Conservation (phyloP, 768 basidiomycete genomes). For the Hydnomerulius pinastri region DNA sequence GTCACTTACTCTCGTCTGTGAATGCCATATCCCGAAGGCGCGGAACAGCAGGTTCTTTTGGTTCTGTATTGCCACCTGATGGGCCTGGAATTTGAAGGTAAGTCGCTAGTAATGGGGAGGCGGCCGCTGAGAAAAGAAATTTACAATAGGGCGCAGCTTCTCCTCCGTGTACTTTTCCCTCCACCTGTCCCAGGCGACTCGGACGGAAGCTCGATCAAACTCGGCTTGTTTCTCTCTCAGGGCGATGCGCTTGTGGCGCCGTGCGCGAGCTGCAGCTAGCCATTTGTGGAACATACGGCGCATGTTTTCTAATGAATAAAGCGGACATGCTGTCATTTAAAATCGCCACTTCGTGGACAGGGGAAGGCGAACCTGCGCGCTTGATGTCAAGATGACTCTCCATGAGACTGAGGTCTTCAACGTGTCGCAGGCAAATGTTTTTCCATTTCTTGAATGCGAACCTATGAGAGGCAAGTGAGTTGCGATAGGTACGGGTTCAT, state of each 20-base stretch:
- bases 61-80: slow-evolving; percentile 53
- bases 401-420: slow-evolving; percentile 76
- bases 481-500: slow-evolving; percentile 12
- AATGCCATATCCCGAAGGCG: slow-evolving; percentile 75
- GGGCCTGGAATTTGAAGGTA: slow-evolving; percentile 30
- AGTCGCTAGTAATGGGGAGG: slow-evolving; percentile 4
- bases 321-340: slow-evolving; percentile 4
- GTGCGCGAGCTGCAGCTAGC: slow-evolving; percentile 59
- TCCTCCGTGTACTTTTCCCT: slow-evolving; percentile 68
- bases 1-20: slow-evolving; percentile 63
- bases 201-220: slow-evolving; percentile 51
- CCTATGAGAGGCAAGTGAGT: slow-evolving; percentile 35
- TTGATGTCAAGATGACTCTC: slow-evolving; percentile 83
- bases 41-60: slow-evolving; percentile 63
- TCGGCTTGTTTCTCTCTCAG: slow-evolving; percentile 66
- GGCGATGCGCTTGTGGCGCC: slow-evolving; percentile 59
- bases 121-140: slow-evolving; percentile 14
- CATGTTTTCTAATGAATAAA: slow-evolving; percentile 52
- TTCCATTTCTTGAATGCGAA: slow-evolving; percentile 72
- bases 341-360: neutral
- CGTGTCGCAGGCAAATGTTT: slow-evolving; percentile 56
- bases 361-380: slow-evolving; percentile 58
- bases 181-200: slow-evolving; percentile 78
- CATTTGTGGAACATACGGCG: slow-evolving; percentile 72
- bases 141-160: slow-evolving; percentile 64